These are phyloP conservation scores for Solanum virginianum DNA, from an alignment of 257 asterid genomes.

Conservation along the genomic window DNA sequence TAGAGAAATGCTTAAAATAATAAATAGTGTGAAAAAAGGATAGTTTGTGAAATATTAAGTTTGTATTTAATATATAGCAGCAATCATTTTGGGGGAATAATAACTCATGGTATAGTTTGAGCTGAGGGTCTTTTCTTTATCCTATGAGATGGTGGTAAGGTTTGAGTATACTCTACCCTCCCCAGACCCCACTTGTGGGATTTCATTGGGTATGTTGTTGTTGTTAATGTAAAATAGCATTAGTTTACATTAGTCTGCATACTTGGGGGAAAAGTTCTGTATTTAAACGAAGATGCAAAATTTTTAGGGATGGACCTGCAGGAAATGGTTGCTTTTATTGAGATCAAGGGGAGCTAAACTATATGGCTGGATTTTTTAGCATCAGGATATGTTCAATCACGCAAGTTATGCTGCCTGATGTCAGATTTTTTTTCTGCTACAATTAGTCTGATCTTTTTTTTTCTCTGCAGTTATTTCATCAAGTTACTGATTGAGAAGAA, in stretches of 20 bases:
- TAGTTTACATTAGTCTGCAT: not conserved
- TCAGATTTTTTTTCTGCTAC: not conserved
- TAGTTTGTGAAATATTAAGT: not conserved
- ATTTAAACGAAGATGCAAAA: not conserved
- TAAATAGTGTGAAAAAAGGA: not conserved
- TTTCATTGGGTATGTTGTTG: no score
- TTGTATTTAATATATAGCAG: not conserved
- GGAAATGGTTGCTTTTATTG: not conserved
- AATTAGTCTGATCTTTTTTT: not conserved
- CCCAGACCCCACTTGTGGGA: no score
- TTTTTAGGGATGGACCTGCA: not conserved
- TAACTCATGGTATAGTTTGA: not conserved
- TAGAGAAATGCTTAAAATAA: not conserved
- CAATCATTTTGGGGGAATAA: not conserved
- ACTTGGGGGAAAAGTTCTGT: not conserved
- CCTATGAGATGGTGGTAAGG: no score
- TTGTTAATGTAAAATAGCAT: not conserved
- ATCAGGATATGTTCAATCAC: not conserved
- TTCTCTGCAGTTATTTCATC: constrained; percentile 68
- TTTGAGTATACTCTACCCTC: no score
- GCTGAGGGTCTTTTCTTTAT: no score
- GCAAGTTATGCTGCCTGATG: not conserved
- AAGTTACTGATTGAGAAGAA: constrained; percentile 84
- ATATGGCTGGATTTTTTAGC: not conserved
- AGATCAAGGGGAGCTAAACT: not conserved